These are phyloP conservation scores for Yarrowia phangngaensis DNA, from an alignment of 805 yeast genomes.

Conservation along the genomic window DNA sequence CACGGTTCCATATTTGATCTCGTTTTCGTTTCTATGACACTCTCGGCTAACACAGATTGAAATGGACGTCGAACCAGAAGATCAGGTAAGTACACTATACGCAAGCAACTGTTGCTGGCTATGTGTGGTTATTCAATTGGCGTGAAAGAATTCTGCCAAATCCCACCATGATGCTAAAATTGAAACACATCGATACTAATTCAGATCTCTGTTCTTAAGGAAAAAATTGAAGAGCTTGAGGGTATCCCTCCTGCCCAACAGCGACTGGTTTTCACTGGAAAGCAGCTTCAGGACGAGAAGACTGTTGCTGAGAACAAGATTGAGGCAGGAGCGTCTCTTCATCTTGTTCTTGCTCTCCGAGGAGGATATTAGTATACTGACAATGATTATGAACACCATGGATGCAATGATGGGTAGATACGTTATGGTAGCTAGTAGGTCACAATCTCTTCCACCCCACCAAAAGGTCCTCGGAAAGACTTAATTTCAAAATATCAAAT, in stretches of 20 bases:
- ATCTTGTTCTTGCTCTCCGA: conserved; percentile 85
- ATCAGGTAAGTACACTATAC: conserved; percentile 49
- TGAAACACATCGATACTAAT: conserved; percentile 22
- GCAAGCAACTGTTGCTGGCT: conserved; percentile 26
- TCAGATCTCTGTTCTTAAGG: conserved; percentile 68
- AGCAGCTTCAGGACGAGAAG: conserved; percentile 83
- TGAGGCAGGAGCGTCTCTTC: conserved; percentile 80
- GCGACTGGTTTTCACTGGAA: conserved; percentile 82
- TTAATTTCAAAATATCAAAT: too few relatives aligned
- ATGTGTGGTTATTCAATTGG: not conserved
- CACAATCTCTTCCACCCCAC: too few relatives aligned
- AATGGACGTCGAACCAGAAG: conserved; percentile 66
- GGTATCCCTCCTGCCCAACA: conserved; percentile 98
- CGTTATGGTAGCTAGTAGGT: not conserved
- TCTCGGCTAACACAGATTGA: conserved; percentile 50
- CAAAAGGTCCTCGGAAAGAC: too few relatives aligned
- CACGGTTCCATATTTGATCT: too few relatives aligned
- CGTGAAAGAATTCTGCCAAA: not conserved
- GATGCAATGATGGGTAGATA: not conserved
- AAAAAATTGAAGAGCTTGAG: conserved; percentile 89
- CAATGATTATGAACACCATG: too few relatives aligned
- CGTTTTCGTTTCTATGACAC: too few relatives aligned
- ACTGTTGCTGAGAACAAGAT: conserved; percentile 71
- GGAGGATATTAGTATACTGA: conserved; percentile 54
- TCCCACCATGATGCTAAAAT: not conserved